These are phyloP conservation scores for Pseudozyma thailandica DNA, from an alignment of 1,284 basidiomycete species.

Conservation along the genomic window DNA sequence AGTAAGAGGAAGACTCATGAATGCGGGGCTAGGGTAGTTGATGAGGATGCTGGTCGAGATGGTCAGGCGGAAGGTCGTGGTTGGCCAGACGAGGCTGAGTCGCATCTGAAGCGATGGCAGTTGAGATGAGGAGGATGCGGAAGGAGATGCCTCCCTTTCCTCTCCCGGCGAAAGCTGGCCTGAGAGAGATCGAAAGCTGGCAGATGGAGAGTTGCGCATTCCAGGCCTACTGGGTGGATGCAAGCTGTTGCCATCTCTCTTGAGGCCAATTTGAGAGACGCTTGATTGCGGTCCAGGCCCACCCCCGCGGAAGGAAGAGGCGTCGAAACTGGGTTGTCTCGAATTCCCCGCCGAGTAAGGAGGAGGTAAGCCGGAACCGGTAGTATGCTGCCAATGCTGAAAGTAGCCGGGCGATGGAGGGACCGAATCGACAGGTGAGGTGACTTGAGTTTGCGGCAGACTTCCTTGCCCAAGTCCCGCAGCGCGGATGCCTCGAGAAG, in stretches of 20 bases:
- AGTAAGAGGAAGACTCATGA: constrained; percentile 95
- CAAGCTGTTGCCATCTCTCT: constrained; percentile 25
- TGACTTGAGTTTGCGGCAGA: constrained; percentile 26
- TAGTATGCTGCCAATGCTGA: constrained; percentile 38
- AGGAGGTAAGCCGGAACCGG: background rate
- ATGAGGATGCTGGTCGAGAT: constrained; percentile 92
- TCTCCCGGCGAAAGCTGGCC: constrained; percentile 25
- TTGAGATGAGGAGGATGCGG: constrained; percentile 13
- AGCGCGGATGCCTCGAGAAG: constrained; percentile 39
- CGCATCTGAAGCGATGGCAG: constrained; percentile 59
- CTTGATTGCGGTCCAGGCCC: constrained; percentile 42
- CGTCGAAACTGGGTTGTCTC: constrained; percentile 37
- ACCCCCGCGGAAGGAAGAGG: constrained; percentile 26
- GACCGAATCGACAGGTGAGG: constrained; percentile 34
- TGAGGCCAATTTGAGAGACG: constrained; percentile 39
- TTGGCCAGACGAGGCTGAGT: constrained; percentile 59
- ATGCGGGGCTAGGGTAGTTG: constrained; percentile 91
- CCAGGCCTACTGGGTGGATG: constrained; percentile 19
- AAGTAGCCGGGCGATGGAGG: constrained; percentile 49
- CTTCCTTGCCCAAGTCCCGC: constrained; percentile 7
- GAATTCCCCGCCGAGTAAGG: constrained; percentile 34
- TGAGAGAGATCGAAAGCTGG: constrained; percentile 21
- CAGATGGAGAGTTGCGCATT: constrained; percentile 24
- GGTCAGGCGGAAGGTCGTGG: constrained; percentile 70
- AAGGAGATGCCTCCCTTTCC: constrained; percentile 7